Conservation (phyloP, 23 red algal genomes). For the Cyanidium caldarium region DNA sequence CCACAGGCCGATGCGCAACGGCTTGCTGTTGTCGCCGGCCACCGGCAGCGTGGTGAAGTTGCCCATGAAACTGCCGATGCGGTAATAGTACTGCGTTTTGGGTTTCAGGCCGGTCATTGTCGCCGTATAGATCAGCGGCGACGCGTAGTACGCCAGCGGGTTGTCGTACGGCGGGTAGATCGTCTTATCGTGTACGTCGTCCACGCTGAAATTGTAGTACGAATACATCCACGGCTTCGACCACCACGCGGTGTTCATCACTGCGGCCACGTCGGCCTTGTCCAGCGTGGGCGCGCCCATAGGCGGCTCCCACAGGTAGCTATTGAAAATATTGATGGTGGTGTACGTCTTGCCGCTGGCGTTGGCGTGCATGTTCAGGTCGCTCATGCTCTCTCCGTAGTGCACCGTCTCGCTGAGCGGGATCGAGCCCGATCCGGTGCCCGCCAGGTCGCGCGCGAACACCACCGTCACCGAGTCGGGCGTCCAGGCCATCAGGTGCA, state of each 20-base stretch:
- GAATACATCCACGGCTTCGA: neutral
- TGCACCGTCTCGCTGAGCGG: neutral
- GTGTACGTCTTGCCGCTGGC: neutral
- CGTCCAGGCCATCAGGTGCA: neutral
- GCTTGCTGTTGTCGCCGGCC: neutral
- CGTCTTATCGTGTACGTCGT: neutral
- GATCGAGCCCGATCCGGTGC: neutral
- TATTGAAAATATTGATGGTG: neutral
- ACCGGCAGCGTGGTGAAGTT: neutral
- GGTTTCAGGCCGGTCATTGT: neutral
- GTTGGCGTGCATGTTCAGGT: neutral
- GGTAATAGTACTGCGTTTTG: neutral
- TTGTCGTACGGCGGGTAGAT: neutral
- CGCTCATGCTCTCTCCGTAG: neutral
- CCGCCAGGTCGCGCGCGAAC: neutral
- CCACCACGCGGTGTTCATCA: conserved; percentile 5
- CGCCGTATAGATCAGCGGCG: neutral
- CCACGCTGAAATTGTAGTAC: neutral
- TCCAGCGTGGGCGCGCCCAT: neutral
- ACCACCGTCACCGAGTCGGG: neutral
- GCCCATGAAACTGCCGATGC: neutral
- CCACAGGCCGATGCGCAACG: conserved; percentile 1
- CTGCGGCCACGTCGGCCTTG: neutral
- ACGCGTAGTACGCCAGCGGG: neutral
- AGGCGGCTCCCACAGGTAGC: conserved; percentile 2